Evolutionary conservation across 371 early-diverging fungal genomes (phyloP).

Genomic region (Conidiobolus incongruus): DNA sequence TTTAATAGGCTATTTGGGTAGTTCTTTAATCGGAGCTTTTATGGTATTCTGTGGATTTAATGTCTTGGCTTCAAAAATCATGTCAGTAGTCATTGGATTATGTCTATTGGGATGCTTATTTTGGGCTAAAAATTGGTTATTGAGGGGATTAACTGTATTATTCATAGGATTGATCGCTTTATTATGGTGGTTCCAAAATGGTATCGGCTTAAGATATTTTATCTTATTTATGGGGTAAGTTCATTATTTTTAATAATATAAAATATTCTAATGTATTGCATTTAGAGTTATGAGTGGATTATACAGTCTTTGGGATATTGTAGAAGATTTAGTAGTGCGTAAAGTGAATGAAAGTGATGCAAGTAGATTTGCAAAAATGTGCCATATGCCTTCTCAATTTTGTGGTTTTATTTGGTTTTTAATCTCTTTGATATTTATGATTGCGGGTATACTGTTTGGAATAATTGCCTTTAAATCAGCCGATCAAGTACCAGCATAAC

Average conservation of each 20-base stretch:
- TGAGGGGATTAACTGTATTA: slow-evolving; percentile 51
- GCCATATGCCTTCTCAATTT: slow-evolving; percentile 50
- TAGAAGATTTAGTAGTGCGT: slow-evolving; percentile 74
- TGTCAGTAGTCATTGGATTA: slow-evolving; percentile 50
- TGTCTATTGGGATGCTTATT: slow-evolving; percentile 47
- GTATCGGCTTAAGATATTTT: slow-evolving; percentile 54
- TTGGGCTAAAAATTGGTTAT: slow-evolving; percentile 77
- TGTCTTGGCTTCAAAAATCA: slow-evolving; percentile 59
- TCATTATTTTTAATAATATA: neutral
- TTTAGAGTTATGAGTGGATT: slow-evolving; percentile 67
- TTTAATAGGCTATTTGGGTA: slow-evolving; percentile 36
- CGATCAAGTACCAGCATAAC: too few relatives aligned
- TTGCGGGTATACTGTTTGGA: slow-evolving; percentile 51
- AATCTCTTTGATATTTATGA: slow-evolving; percentile 55
- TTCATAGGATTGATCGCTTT: slow-evolving; percentile 59
- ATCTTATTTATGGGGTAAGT: slow-evolving; percentile 71
- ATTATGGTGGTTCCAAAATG: slow-evolving; percentile 64
- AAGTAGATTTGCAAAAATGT: slow-evolving; percentile 55
- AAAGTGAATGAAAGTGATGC: slow-evolving; percentile 88
- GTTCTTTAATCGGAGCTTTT: slow-evolving; percentile 60
- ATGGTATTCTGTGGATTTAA: slow-evolving; percentile 84
- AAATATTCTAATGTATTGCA: neutral
- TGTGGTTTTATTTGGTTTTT: slow-evolving; percentile 86
- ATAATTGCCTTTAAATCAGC: slow-evolving; percentile 60
- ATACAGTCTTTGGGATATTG: slow-evolving; percentile 82